phyloP scores from a whole-genome alignment of 495 filamentous ascomycete genomes.

The Annulohypoxylon stygium region DNA sequence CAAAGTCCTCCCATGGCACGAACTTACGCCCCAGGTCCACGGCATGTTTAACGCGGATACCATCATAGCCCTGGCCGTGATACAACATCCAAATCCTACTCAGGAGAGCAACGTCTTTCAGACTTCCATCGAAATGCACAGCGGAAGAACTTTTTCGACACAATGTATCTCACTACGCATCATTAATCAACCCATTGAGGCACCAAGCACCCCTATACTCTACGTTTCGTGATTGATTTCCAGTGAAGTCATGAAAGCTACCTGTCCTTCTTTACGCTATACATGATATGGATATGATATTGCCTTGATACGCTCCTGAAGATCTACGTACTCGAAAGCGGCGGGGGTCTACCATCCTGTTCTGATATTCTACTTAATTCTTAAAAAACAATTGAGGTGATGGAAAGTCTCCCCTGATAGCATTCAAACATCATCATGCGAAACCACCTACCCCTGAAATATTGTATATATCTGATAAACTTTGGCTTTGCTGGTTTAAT shows the following conservation, averaged over 20 bases:
- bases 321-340: background rate
- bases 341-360: background rate
- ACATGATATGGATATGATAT: background rate
- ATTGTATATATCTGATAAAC: too few species aligned
- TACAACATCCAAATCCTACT: background rate
- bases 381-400: too few species aligned
- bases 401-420: too few species aligned
- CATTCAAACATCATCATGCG: too few species aligned
- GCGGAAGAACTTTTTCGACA: background rate
- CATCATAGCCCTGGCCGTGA: background rate
- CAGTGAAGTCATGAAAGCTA: background rate
- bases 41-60: background rate
- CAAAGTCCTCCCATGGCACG: constrained; percentile 1
- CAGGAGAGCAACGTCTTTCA: background rate
- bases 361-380: too few species aligned
- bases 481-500: too few species aligned
- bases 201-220: background rate
- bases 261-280: background rate
- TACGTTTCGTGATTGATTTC: background rate
- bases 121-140: background rate
- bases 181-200: background rate
- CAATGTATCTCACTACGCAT: background rate
- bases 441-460: too few species aligned
- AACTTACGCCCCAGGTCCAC: background rate
- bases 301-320: background rate